Base-by-base conservation (phyloP, 2,329 filamentous ascomycete genomes). In the Colletotrichum australisinense region DNA sequence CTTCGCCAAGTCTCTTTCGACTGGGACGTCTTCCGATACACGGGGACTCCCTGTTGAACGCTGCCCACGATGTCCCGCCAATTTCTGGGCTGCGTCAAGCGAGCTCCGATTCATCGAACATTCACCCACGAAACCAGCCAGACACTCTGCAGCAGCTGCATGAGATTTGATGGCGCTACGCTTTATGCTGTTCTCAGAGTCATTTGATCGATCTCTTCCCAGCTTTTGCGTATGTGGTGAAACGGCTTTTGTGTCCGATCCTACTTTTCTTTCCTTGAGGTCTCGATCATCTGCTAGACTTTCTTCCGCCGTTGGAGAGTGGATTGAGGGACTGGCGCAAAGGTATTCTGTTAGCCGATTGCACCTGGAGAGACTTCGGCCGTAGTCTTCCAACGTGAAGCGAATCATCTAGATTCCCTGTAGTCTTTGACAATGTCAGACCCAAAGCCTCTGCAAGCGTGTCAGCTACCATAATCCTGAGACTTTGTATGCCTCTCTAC, bases 231-330 rank as follows among this genome's bases (percentile, higher is more conserved):
- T 26, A 8, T 4, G 32, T 14, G 12, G 16, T 26, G 24, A 11
- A 28, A 24, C 11, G 35, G 9, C 4, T 3, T 46, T 32, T 4
- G 24, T 22, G 24, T 42, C 9, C 12, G 52, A 5, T 11, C 5
- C 22, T 12, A 19, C 3, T 5, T 24, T 22, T 4, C 6, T 32
- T 28, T 14, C 35, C 7, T 32, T 52, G 11, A 38, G 19, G 26
- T 57, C 42, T n/a, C 12, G 32, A 32, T 28, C 56, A 53, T 71
- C 42, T 5, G 69, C 70, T 11, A 77, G 70, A 55, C 72, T 77
- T 72, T 82, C 80, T 63, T 82, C 80, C 11, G 76, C 76, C 1
- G 78, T 81, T 19, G 80, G 80, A 7, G 6, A 81, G 73, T 9
- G 72, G 62, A 19, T 76, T 75, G 16, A 74, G 70, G 26, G 75